These are phyloP conservation scores for Flueggea neowawraea DNA, from an alignment of 441 rosid species.

Conservation along the genomic window DNA sequence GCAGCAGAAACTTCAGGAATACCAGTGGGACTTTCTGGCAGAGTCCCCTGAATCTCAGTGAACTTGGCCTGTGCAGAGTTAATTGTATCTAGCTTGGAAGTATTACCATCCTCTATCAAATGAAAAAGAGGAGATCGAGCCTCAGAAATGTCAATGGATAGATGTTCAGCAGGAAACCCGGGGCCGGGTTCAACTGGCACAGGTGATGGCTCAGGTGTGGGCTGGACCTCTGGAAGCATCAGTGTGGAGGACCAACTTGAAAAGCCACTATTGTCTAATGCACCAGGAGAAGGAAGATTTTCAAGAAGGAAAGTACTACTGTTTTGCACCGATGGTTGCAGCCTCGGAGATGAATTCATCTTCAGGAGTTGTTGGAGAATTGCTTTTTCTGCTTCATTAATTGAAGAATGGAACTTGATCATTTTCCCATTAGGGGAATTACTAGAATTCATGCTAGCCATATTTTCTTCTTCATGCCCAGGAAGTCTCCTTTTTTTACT, in stretches of 20 bases:
- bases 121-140: constrained; percentile 23
- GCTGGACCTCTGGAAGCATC: constrained; percentile 50
- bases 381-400: constrained; percentile 73
- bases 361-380: constrained; percentile 69
- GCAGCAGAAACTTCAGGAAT: constrained; percentile 31
- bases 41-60: constrained; percentile 24
- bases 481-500: constrained; percentile 84
- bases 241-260: constrained; percentile 37
- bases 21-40: constrained; percentile 36
- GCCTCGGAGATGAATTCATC: constrained; percentile 41
- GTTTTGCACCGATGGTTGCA: constrained; percentile 43
- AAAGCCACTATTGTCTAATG: constrained; percentile 38
- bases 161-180: constrained; percentile 55
- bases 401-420: constrained; percentile 68
- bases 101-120: constrained; percentile 11
- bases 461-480: constrained; percentile 47
- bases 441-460: constrained; percentile 25
- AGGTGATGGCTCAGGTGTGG: constrained; percentile 36
- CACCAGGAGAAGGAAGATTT: constrained; percentile 34
- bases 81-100: constrained; percentile 14
- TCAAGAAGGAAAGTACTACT: constrained; percentile 46
- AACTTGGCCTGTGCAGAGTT: constrained; percentile 26
- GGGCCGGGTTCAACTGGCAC: constrained; percentile 28
- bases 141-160: constrained; percentile 33
- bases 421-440: constrained; percentile 64